Evolutionary conservation across 2,329 filamentous ascomycete species (phyloP), one percentile per base, ranked within the genome.

Genomic region (Aspergillus piperis): DNA sequence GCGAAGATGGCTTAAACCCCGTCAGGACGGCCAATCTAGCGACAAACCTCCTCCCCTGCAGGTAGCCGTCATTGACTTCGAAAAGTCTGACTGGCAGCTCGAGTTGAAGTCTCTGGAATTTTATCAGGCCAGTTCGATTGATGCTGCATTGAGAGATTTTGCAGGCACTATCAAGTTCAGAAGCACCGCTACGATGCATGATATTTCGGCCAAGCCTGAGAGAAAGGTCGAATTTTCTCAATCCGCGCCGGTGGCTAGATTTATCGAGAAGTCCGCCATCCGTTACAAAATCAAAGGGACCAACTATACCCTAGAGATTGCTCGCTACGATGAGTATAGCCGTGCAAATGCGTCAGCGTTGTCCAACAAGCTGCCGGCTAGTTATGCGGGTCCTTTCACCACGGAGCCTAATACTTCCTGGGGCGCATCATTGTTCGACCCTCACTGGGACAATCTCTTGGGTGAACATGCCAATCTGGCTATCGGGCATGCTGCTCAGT

Each of bases 231-330:
- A 65, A 2, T 75, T 78, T 27, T 66, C 70, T 0, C 52, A 56
- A 4, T 58, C 62, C 2, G 66, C 68, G 7, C 66, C 68, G 1
- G 67, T 78, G 36, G 68, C 66, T 1, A 64, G 71, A 21, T 68
- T 79, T 41, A 66, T 76, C 7, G 77, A 80, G 56, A 77, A 80
- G 50, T 70, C 75, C 1, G 70, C 75, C 0, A 62, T 79, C 27
- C 70, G 71, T n/a, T 78, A 77, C 54, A 66, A 65, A 2, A 66
- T 81, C 42, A 78, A 74, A 57, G 69, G 70, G 6, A 79, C 77
- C 0, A 71, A 74, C 2, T 78, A 77, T 56, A 70, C 75, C 8
- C 69, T 81, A n/a, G 79, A 80, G 59, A 67, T 81, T 36, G 72
- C 76, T 8, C 74, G 78, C 5, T 79, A 78, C 56, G 78, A 81